Percentiles rank a stretch among this genome's conserved stretches.
Evolutionary conservation across 331 rosid species (phyloP).

Genomic region (Arachis monticola): DNA sequence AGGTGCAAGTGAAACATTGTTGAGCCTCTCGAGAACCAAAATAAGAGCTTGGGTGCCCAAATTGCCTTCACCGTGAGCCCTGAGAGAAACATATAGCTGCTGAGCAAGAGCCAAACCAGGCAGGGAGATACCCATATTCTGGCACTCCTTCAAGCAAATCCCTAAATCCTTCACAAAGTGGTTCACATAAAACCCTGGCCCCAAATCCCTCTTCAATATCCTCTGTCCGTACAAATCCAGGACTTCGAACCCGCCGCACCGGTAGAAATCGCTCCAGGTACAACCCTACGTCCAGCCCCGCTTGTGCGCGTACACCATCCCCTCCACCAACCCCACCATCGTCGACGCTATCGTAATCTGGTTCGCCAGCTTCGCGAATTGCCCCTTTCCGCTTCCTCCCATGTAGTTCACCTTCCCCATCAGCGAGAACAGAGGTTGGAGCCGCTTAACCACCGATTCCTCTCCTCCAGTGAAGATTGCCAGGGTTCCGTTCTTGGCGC

Average conservation of each 20-base stretch:
- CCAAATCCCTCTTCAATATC: conserved; percentile 81
- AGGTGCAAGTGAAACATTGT: conserved; percentile 61
- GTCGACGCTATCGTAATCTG: conserved; percentile 78
- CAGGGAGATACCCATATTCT: conserved; percentile 77
- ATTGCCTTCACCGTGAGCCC: conserved; percentile 85
- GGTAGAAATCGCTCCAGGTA: conserved; percentile 71
- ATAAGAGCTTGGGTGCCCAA: conserved; percentile 78
- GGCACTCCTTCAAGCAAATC: conserved; percentile 88
- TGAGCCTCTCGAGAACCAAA: conserved; percentile 83
- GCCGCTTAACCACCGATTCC: conserved; percentile 33
- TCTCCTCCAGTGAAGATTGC: conserved; percentile 92
- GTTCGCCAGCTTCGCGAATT: conserved; percentile 86
- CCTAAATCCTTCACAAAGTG: conserved; percentile 95
- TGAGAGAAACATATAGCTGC: conserved; percentile 77
- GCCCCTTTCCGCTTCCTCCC: conserved; percentile 90
- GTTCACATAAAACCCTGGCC: conserved; percentile 78
- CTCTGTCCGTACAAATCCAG: conserved; percentile 66
- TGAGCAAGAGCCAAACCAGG: conserved; percentile 95
- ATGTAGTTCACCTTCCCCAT: conserved; percentile 87
- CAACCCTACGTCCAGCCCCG: conserved; percentile 75
- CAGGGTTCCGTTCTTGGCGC: conserved; percentile 73
- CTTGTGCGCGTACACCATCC: conserved; percentile 83
- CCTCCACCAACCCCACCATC: conserved; percentile 92
- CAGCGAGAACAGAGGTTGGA: conserved; percentile 56
- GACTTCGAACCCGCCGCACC: conserved; percentile 90